These are phyloP conservation scores for Podaxis sp. DNA, from an alignment of 768 basidiomycete genomes.

Conservation along the genomic window DNA sequence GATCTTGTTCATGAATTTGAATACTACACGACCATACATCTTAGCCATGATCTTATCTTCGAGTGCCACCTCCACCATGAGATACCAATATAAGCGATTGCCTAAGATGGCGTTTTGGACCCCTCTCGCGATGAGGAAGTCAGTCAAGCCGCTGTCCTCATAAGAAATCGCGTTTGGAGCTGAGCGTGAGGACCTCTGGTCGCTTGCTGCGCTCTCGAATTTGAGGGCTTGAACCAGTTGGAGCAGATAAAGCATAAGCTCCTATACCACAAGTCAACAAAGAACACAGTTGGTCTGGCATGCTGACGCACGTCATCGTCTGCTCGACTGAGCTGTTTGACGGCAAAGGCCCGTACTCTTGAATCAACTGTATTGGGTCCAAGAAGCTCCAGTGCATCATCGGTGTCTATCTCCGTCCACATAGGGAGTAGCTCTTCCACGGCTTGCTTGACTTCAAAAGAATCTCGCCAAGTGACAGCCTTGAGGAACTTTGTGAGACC, in stretches of 20 bases:
- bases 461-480: conserved; percentile 96
- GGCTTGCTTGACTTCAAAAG: conserved; percentile 94
- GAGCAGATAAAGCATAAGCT: conserved; percentile 85
- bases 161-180: conserved; percentile 75
- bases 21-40: conserved; percentile 91
- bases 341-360: conserved; percentile 90
- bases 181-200: conserved; percentile 71
- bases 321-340: conserved; percentile 82
- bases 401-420: conserved; percentile 97
- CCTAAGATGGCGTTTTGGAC: conserved; percentile 82
- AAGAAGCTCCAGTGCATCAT: conserved; percentile 92
- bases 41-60: conserved; percentile 85
- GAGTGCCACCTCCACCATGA: conserved; percentile 91
- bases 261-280: conserved; percentile 42
- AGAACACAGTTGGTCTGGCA: not conserved
- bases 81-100: conserved; percentile 94
- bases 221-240: conserved; percentile 98
- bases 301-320: conserved; percentile 79
- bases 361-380: conserved; percentile 90
- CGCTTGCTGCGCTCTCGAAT: conserved; percentile 82
- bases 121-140: conserved; percentile 85
- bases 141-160: conserved; percentile 89
- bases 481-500: conserved; percentile 97
- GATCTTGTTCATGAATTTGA: conserved; percentile 85
- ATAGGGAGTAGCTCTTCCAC: conserved; percentile 93